phyloP scores from a whole-genome alignment of 2,329 filamentous ascomycete species.

The Akanthomyces dipterigenus region DNA sequence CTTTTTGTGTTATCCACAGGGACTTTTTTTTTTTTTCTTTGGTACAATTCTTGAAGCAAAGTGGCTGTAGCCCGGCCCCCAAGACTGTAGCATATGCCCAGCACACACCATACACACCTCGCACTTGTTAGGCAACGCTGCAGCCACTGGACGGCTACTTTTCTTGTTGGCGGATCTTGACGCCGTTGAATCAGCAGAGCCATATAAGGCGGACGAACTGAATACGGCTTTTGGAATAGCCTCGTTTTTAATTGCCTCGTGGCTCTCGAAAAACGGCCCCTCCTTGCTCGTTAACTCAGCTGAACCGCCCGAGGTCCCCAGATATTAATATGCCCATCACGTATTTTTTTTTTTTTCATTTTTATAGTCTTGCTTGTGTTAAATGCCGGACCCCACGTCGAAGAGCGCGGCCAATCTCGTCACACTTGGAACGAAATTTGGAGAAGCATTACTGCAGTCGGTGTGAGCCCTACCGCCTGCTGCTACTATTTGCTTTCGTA shows the following conservation, averaged over 20 bases:
- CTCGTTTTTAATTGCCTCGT: not conserved
- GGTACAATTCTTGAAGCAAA: not conserved
- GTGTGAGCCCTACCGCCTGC: not conserved
- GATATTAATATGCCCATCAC: not conserved
- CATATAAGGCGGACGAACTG: not conserved
- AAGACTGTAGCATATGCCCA: not conserved
- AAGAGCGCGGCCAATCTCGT: not conserved
- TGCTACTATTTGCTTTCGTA: not conserved
- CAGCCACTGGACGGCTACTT: too few relatives aligned
- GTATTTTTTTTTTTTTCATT: not conserved
- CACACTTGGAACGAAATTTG: too few relatives aligned
- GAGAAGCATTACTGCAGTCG: not conserved
- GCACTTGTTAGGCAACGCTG: not conserved
- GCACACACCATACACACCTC: not conserved
- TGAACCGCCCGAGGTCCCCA: not conserved
- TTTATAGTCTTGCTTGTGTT: not conserved
- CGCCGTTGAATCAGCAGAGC: not conserved
- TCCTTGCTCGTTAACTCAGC: not conserved
- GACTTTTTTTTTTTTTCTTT: not conserved
- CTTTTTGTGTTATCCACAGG: not conserved
- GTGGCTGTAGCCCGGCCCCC: not conserved
- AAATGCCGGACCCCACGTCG: not conserved
- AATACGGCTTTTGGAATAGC: constrained; percentile 5
- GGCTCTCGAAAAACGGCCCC: not conserved
- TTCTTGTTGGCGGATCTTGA: not conserved